phyloP scores from a whole-genome alignment of 306 rosid genomes.

The Rubus idaeus region DNA sequence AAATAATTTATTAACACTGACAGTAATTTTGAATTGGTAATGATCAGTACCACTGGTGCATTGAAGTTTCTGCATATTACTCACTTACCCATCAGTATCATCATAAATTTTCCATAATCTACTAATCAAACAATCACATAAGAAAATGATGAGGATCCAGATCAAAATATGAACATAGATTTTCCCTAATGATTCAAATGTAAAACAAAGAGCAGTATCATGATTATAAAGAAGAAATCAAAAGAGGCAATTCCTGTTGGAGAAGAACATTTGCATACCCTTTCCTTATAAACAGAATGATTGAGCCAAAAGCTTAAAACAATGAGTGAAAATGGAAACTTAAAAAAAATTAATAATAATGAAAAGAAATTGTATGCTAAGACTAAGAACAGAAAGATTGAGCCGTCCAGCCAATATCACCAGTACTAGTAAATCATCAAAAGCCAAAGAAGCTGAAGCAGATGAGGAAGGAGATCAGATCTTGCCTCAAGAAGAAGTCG shows the following conservation, averaged over 20 bases:
- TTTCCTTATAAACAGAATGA: constrained; percentile 32
- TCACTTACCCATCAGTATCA: constrained; percentile 34
- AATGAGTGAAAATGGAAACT: background rate
- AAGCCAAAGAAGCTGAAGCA: constrained; percentile 27
- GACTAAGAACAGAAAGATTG: constrained; percentile 54
- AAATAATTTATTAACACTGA: constrained; percentile 44
- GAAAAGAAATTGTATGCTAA: constrained; percentile 10
- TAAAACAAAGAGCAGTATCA: constrained; percentile 19
- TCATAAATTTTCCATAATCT: background rate
- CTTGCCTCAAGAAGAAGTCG: constrained; percentile 30
- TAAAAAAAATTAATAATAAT: constrained; percentile 4
- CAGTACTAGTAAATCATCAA: constrained; percentile 42
- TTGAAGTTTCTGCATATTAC: constrained; percentile 50
- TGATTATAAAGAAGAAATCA: constrained; percentile 32
- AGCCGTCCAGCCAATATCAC: constrained; percentile 96
- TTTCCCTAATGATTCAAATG: no score
- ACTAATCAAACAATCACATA: background rate
- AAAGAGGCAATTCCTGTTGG: constrained; percentile 5
- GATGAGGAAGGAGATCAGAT: constrained; percentile 27
- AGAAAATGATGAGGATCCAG: background rate
- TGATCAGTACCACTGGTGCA: constrained; percentile 53
- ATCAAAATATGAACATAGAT: no score
- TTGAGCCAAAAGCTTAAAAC: background rate
- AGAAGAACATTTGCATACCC: constrained; percentile 31
- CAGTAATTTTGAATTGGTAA: constrained; percentile 64